Base-by-base conservation (phyloP, 1,139 yeast species). In the Chernovozyma aurita region DNA sequence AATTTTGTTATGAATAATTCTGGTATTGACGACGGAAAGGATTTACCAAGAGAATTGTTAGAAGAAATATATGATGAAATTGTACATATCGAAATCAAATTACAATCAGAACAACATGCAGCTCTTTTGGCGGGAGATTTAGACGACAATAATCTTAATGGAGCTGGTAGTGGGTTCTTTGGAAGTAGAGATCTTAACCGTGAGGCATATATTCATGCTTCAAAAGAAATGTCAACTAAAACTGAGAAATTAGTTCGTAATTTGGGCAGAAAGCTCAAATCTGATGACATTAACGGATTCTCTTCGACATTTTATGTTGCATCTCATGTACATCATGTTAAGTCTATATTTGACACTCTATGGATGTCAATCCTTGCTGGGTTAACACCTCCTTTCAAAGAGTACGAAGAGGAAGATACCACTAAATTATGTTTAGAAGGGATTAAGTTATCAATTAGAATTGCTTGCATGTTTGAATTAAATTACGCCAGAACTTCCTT, bases 321-420 rank as follows among this genome's bases (percentile, higher is more conserved):
- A 0, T 80, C 92, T 3, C 92, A 85, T 54, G 78, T 86, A 15
- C 94, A 87, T 46, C 97, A 92, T 55, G 96, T 90, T 17, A 84
- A 78, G 52, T 92, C 97, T 1, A 86, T 94, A 55, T 92, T 92
- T 61, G 97, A 90, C 50, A 87, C 87, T 12, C 68, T 86, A 34
- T 94, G 99, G 99, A 88, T 92, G 97, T 87, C 97, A 0, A 76
- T 92, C 36, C 69, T 94, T 46, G 98, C 97, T 4, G 97, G 95
- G 0, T 70, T 94, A 36, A 87, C 97, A 0, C 94, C 95, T 3
- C 95, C 96, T 4, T 87, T 90, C 62, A 88, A 85, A 54, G 95
- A 86, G 42, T 81, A 83, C 42, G 94, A 86, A 44, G 96, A 88
- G 47, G 71, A 73, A 13, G 92, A 81, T 34, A 77, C 85, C 4